Evolutionary conservation across 1,139 yeast genomes (phyloP).

Genomic region (Pichia sp.): DNA sequence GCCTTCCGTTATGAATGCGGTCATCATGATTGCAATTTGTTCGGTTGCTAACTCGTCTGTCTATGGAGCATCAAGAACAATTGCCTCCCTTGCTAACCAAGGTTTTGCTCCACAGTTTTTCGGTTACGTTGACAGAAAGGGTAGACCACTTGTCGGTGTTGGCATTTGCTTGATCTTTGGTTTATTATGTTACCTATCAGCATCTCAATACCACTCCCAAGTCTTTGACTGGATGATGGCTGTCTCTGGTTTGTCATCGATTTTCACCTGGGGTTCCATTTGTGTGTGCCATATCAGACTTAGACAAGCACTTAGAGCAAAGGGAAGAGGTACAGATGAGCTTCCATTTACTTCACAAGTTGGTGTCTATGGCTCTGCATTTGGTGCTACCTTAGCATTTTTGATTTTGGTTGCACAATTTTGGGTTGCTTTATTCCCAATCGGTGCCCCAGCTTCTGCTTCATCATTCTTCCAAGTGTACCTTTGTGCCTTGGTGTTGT

Average conservation of each 20-base stretch:
- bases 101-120: constrained; percentile 66
- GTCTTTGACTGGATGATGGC: constrained; percentile 3
- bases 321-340: constrained; percentile 54
- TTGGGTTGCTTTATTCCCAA: constrained; percentile 62
- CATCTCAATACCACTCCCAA: constrained; percentile 43
- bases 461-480: constrained; percentile 45
- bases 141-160: constrained; percentile 62
- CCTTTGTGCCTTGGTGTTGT: constrained; percentile 48
- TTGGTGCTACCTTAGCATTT: constrained; percentile 49
- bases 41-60: constrained; percentile 69
- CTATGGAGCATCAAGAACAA: constrained; percentile 67
- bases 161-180: constrained; percentile 48
- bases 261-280: constrained; percentile 74
- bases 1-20: constrained; percentile 60
- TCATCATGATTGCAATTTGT: constrained; percentile 53
- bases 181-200: constrained; percentile 61
- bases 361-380: constrained; percentile 60
- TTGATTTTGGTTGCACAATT: constrained; percentile 59
- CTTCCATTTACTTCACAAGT: constrained; percentile 56
- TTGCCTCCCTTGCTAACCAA: constrained; percentile 68
- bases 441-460: constrained; percentile 38
- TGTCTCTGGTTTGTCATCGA: constrained; percentile 11
- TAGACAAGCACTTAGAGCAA: constrained; percentile 57
- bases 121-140: constrained; percentile 59
- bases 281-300: constrained; percentile 64